Conservation (phyloP, 139 green algal species). For the Gonium pectorale region DNA sequence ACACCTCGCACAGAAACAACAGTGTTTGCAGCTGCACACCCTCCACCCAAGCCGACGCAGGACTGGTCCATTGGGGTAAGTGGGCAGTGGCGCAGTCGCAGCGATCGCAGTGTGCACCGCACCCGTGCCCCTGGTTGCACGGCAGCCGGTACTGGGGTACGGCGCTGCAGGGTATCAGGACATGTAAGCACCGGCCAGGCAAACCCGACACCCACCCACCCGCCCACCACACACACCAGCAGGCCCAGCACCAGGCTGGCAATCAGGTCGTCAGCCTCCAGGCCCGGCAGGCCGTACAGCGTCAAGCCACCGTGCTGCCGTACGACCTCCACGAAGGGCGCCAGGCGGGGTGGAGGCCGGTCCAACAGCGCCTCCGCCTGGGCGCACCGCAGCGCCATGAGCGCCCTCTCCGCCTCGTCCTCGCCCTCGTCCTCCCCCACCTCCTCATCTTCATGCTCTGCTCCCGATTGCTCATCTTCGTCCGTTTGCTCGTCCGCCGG, state of each 20-base stretch:
- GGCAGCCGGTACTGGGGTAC: too few species aligned
- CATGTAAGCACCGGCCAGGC: too few species aligned
- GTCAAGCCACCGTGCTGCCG: slow-evolving; percentile 1
- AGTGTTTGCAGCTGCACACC: too few species aligned
- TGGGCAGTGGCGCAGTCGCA: too few species aligned
- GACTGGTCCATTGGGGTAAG: too few species aligned
- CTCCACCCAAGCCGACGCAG: too few species aligned
- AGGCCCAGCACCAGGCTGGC: neutral
- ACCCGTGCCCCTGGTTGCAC: neutral
- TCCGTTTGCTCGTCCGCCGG: too few species aligned
- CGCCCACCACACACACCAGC: neutral
- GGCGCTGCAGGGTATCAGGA: too few species aligned
- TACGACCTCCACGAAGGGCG: neutral
- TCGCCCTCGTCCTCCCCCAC: too few species aligned
- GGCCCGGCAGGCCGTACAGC: slow-evolving; percentile 14
- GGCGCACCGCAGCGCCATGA: neutral
- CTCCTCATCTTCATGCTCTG: neutral
- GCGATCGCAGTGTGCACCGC: too few species aligned
- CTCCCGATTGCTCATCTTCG: neutral
- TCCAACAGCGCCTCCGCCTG: neutral
- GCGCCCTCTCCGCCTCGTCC: neutral
- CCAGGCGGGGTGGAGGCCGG: neutral
- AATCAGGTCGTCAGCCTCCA: slow-evolving; percentile 36
- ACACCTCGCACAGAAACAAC: too few species aligned
- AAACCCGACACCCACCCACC: neutral